These are phyloP conservation scores for Fusarium denticulatum DNA, from an alignment of 2,329 filamentous ascomycete species.

Conservation along the genomic window DNA sequence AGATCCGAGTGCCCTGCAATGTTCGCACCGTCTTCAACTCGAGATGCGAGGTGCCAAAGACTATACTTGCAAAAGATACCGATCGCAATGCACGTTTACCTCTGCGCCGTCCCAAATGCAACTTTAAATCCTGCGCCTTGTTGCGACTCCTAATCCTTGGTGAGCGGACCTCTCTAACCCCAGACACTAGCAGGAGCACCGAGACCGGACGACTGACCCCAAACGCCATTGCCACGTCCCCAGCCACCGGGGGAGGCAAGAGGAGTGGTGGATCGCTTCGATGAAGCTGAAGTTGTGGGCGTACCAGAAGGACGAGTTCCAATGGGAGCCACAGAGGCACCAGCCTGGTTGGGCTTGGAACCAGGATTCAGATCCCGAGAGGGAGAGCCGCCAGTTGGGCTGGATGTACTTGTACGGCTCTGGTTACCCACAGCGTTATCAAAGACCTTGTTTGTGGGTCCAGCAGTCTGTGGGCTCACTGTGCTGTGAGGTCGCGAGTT, in stretches of 20 bases:
- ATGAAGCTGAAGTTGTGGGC: slow-evolving; percentile 59
- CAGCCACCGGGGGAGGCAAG: slow-evolving; percentile 88
- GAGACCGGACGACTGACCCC: slow-evolving; percentile 83
- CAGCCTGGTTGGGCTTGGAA: slow-evolving; percentile 63
- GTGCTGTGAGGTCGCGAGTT: slow-evolving; percentile 83
- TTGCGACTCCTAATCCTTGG: slow-evolving; percentile 4
- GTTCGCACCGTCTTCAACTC: slow-evolving; percentile 10
- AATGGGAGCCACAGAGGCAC: slow-evolving; percentile 84
- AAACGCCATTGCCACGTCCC: slow-evolving; percentile 83
- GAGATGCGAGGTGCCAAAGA: slow-evolving; percentile 16
- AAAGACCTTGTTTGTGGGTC: slow-evolving; percentile 66
- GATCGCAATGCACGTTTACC: slow-evolving; percentile 38
- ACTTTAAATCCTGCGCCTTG: slow-evolving; percentile 29
- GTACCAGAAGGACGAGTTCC: slow-evolving; percentile 82
- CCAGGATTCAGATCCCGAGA: slow-evolving; percentile 70
- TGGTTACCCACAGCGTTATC: slow-evolving; percentile 66
- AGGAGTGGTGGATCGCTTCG: slow-evolving; percentile 88
- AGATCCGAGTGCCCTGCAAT: slow-evolving; percentile 31
- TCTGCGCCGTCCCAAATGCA: slow-evolving; percentile 45
- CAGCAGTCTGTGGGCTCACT: slow-evolving; percentile 78
- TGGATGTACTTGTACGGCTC: slow-evolving; percentile 85
- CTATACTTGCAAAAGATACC: slow-evolving; percentile 24
- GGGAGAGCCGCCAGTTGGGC: slow-evolving; percentile 80
- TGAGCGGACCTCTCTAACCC: slow-evolving; percentile 67
- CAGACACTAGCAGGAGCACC: slow-evolving; percentile 93